Conservation (phyloP, 257 asterid genomes). For the Ilex aquifolium region DNA sequence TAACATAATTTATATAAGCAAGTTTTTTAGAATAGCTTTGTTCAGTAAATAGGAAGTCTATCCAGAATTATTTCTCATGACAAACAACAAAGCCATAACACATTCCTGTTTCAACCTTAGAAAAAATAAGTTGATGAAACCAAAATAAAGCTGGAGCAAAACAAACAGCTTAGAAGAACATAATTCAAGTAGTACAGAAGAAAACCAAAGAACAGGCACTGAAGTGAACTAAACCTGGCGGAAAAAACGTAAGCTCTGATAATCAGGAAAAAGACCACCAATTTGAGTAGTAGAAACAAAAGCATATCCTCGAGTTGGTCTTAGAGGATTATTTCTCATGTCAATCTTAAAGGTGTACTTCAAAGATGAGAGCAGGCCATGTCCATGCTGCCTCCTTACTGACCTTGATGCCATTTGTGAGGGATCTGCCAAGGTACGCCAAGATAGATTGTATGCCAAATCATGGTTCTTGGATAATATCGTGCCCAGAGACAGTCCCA, state of each 20-base stretch:
- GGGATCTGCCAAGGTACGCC: slow-evolving; percentile 86
- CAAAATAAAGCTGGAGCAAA: neutral
- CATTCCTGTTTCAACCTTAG: neutral
- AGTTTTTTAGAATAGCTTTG: too few relatives aligned
- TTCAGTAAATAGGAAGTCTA: too few relatives aligned
- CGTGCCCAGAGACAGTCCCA: slow-evolving; percentile 74
- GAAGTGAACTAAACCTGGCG: slow-evolving; percentile 62
- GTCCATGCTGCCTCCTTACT: slow-evolving; percentile 98
- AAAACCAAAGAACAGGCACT: slow-evolving; percentile 1
- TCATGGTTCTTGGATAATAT: slow-evolving; percentile 67
- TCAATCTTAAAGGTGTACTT: slow-evolving; percentile 76
- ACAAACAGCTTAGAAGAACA: neutral
- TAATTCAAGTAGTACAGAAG: neutral
- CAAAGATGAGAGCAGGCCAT: slow-evolving; percentile 66
- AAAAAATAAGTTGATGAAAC: neutral
- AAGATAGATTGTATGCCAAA: slow-evolving; percentile 71
- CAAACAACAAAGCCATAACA: too few relatives aligned
- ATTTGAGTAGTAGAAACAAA: slow-evolving; percentile 73
- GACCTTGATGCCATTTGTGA: slow-evolving; percentile 76
- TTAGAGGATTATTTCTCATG: slow-evolving; percentile 62
- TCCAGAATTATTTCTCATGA: too few relatives aligned
- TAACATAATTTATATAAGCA: too few relatives aligned
- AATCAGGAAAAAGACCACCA: slow-evolving; percentile 86
- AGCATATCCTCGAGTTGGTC: slow-evolving; percentile 91
- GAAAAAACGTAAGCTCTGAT: slow-evolving; percentile 66